Evolutionary conservation across 768 basidiomycete genomes (phyloP).

Genomic region (Filobasidium wieringae): DNA sequence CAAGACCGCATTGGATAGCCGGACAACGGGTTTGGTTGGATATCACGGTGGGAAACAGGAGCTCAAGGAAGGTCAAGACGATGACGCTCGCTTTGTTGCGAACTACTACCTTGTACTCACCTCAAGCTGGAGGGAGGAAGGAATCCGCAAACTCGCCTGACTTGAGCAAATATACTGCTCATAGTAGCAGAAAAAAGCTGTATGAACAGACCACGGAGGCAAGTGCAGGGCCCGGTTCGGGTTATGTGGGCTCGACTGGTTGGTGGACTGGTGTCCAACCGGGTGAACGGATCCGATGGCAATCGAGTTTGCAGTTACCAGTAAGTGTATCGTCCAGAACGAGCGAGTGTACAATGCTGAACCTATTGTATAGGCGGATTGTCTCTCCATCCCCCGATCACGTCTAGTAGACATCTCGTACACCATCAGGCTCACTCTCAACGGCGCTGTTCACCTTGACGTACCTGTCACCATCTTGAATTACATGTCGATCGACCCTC

Average conservation of each 20-base stretch:
- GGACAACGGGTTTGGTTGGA: conserved; percentile 65
- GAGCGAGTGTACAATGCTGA: background rate
- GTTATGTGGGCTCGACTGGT: conserved; percentile 66
- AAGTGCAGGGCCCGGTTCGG: conserved; percentile 52
- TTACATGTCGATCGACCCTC: conserved; percentile 75
- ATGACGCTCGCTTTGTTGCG: conserved; percentile 55
- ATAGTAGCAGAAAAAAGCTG: conserved; percentile 47
- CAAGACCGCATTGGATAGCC: conserved; percentile 65
- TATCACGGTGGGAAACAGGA: conserved; percentile 55
- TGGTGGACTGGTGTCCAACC: conserved; percentile 78
- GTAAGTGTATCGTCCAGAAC: conserved; percentile 43
- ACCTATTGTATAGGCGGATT: conserved; percentile 47
- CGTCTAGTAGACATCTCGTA: conserved; percentile 68
- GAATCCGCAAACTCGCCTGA: conserved; percentile 15
- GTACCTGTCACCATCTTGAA: conserved; percentile 68
- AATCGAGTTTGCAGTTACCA: conserved; percentile 59
- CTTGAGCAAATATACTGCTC: background rate
- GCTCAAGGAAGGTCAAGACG: conserved; percentile 49
- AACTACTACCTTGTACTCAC: conserved; percentile 56
- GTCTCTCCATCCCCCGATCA: conserved; percentile 56
- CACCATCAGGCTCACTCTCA: conserved; percentile 53
- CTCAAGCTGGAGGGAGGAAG: conserved; percentile 23
- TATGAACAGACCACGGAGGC: conserved; percentile 56
- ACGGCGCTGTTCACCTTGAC: conserved; percentile 55
- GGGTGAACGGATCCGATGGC: conserved; percentile 53